Evolutionary conservation across 2,329 filamentous ascomycete genomes (phyloP).

Genomic region (Fusarium subglutinans): DNA sequence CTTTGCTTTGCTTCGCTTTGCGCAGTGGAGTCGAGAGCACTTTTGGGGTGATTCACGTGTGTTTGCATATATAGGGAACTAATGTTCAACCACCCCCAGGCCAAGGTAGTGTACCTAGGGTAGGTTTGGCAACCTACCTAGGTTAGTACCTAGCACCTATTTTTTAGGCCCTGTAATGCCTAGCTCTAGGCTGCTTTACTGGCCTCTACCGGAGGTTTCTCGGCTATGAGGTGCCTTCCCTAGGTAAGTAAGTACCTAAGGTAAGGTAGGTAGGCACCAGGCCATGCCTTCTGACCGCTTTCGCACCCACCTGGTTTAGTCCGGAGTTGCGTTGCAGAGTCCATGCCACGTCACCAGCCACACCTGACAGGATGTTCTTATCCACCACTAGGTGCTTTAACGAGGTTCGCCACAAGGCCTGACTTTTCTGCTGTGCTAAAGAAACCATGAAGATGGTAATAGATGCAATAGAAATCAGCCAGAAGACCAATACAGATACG

Average conservation of each 20-base stretch:
- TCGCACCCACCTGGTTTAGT: slow-evolving; percentile 1
- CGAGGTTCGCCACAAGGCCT: slow-evolving; percentile 34
- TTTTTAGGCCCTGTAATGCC: slow-evolving; percentile 11
- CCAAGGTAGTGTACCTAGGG: not conserved
- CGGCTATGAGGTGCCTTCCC: slow-evolving; percentile 1
- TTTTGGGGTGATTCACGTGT: slow-evolving; percentile 40
- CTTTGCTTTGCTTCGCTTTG: slow-evolving; percentile 23
- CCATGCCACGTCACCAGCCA: slow-evolving; percentile 40
- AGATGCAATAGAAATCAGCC: slow-evolving; percentile 8
- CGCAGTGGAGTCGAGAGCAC: slow-evolving; percentile 22
- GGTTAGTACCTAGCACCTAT: not conserved
- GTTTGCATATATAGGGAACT: slow-evolving; percentile 13
- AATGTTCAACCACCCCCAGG: slow-evolving; percentile 10
- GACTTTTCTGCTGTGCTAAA: slow-evolving; percentile 22
- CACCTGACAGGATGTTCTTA: slow-evolving; percentile 30
- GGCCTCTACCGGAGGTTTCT: slow-evolving; percentile 27
- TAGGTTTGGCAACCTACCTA: not conserved
- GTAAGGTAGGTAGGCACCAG: not conserved
- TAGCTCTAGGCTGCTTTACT: slow-evolving; percentile 3
- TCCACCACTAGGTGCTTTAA: slow-evolving; percentile 26
- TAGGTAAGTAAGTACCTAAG: not conserved
- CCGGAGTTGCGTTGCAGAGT: not conserved
- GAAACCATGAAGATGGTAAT: slow-evolving; percentile 15
- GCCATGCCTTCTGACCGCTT: not conserved
- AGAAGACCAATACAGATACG: slow-evolving; percentile 13